Base-by-base conservation (phyloP, 306 rosid genomes). In the Boehmeria nivea region DNA sequence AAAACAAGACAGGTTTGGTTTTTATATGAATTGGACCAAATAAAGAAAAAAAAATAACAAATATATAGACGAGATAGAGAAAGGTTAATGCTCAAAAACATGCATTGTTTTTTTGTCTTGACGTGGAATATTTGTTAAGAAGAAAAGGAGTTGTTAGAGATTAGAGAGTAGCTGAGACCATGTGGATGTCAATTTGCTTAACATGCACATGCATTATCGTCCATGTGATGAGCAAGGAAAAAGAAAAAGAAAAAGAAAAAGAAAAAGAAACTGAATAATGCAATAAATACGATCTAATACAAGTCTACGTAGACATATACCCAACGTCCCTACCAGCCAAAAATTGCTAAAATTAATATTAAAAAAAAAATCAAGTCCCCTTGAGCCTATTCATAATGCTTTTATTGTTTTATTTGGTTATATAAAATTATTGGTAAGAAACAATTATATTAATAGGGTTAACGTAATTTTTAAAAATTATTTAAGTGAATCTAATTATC, bases 141-240 rank as follows among this genome's bases (percentile, higher is more conserved):
- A 37, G 48, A 17, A 16, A 34, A 2, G 7, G 38, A 33, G 25
- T 60, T 13, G 55, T 47, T 26, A 28, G 40, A 46, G 28, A n/a
- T n/a, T n/a, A n/a, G n/a, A n/a, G n/a, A n/a, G n/a, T n/a, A n/a
- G n/a, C n/a, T n/a, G n/a, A 15, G 36, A 1, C 52, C 60, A 64
- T 54, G 61, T 64, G 27, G 13, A 31, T 27, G 61, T 15, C 53
- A 43, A 43, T 11, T 23, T 19, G 16, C 34, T 40, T 25, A 19
- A 18, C 26, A 43, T 23, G 60, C 61, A 54, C 80, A 75, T 72
- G 71, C 14, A 33, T 54, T n/a, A 33, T 54, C 61, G 54, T 37
- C 69, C 79, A 53, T 34, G 78, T 69, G 76, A 66, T 13, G 16
- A 14, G 25, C 27, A 12, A 23, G 10, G 16, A 40, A 64, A 43